Evolutionary conservation across 1,284 basidiomycete genomes (phyloP), one percentile per base, ranked within the genome.

Genomic region (Rhodotorula sp.): DNA sequence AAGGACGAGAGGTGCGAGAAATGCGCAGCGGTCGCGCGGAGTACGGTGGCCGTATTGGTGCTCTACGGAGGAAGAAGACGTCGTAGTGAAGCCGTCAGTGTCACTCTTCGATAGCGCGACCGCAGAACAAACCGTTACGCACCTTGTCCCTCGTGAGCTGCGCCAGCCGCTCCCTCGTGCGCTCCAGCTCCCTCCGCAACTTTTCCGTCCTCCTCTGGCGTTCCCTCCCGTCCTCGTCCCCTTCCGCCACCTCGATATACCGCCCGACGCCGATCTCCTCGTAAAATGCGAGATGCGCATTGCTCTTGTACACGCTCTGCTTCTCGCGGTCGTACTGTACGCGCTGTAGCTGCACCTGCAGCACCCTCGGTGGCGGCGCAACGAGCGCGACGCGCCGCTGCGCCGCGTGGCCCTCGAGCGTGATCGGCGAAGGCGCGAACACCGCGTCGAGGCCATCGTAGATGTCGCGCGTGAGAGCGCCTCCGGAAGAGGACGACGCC

Each of bases 281-380:
- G 10, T 86, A 88, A 80, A 97, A 96, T 77, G 90, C 91, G 75
- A 99, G 88, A 80, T 95, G 96, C 1, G 93, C 94, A 80, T 99
- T 96, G 19, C 91, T 94, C 82, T 99, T 99, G 84, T 91, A 95
- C 27, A 94, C 89, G 74, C 94, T 89, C 68, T 91, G 85, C 0
- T 89, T 91, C 76, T 90, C 89, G 25, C 93, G 87, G 81, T 99
- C 95, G 83, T 96, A 99, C 87, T 98, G 96, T 1, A 95, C 97
- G 71, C 96, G 87, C 87, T 96, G 91, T 46, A 99, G 86, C 81
- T 98, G 96, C 61, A 99, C 92, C 80, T 99, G 97, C 44, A 99
- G 83, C 68, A 98, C 82, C 1, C 93, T 92, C 1, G 96, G 96
- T 34, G 95, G 85, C 1, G 37, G 36, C 29, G 94, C 88, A 13